Conservation (phyloP, 2,329 filamentous ascomycete genomes). For the Coniochaeta pulveracea region DNA sequence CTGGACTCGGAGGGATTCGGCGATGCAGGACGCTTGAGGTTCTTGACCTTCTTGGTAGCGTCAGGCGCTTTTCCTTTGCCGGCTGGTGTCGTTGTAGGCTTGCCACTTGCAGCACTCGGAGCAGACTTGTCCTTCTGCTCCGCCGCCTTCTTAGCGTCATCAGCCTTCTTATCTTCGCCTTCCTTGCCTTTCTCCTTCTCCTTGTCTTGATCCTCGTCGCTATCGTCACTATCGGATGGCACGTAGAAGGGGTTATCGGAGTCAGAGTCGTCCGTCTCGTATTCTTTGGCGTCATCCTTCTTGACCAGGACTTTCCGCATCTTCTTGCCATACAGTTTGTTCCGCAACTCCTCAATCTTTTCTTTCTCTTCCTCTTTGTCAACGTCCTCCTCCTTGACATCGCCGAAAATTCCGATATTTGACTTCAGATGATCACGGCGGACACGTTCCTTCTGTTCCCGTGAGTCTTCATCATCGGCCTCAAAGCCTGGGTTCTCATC, state of each 20-base stretch:
- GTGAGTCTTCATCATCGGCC: conserved; percentile 68
- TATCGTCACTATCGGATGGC: conserved; percentile 7
- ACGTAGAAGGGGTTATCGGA: conserved; percentile 26
- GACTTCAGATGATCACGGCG: conserved; percentile 74
- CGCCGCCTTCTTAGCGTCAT: conserved; percentile 40
- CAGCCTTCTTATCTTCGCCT: conserved; percentile 51
- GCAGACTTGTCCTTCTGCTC: conserved; percentile 31
- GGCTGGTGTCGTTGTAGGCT: conserved; percentile 42
- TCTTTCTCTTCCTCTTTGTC: conserved; percentile 64
- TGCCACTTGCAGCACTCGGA: conserved; percentile 57
- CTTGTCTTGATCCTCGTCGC: conserved; percentile 22
- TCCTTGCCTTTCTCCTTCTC: conserved; percentile 47
- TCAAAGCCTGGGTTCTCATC: conserved; percentile 71
- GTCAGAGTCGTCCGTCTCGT: conserved; percentile 70
- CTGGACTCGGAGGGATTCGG: conserved; percentile 84
- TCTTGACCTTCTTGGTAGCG: conserved; percentile 43
- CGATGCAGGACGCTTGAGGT: conserved; percentile 74
- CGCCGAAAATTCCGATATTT: conserved; percentile 75
- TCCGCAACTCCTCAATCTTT: conserved; percentile 54
- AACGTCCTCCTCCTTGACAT: conserved; percentile 57
- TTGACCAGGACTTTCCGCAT: conserved; percentile 73
- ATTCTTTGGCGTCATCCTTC: conserved; percentile 77
- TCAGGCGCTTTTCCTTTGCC: conserved; percentile 34
- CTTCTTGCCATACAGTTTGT: conserved; percentile 62
- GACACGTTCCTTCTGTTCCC: conserved; percentile 60